Evolutionary conservation across 2,329 filamentous ascomycete genomes (phyloP), one percentile per base, ranked within the genome.

Genomic region (Laburnicola sp.): DNA sequence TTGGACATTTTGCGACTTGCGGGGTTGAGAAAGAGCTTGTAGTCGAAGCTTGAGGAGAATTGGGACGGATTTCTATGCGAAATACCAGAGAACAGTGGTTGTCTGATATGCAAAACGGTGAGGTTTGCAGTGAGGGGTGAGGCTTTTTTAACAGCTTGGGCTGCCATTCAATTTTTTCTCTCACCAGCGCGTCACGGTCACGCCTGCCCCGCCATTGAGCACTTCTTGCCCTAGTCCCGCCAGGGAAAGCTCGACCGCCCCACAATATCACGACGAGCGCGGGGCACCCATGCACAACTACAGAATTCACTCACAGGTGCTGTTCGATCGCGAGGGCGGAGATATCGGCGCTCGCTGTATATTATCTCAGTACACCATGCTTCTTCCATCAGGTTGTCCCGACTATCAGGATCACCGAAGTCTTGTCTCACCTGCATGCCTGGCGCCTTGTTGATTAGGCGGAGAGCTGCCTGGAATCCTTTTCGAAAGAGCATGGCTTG

Each of bases 1-100:
- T 60, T 60, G 82, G 75, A 79, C 86, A 89, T 89, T 68, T 69
- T 84, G 74, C 28, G 35, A 28, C 34, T 48, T 44, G 39, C 21
- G 21, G n/a, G 25, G 28, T 11, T 32, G 45, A 42, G 28, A 4
- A 38, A 35, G 32, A 42, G 7, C 3, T 42, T 27, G 36, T 35
- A 11, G 27, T 21, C 7, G 23, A 16, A n/a, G 16, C 34, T 21
- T 27, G 26, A 27, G 8, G 34, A 25, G 22, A 34, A 34, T 39
- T 26, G 45, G 22, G 10, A 30, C 30, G 8, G 39, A 25, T 7
- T 25, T 6, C 6, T 28, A 48, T 48, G 38, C 31, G 21, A 23
- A 8, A 23, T 22, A 25, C 46, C 37, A 43, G 30, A 27, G 22
- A 30, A 25, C 8, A 50, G 27, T 35, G 16, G 40, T 46, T 54